Evolutionary conservation across 345 rosid genomes (phyloP), one percentile per base, ranked within the genome.

Genomic region (Ceriops tagal): DNA sequence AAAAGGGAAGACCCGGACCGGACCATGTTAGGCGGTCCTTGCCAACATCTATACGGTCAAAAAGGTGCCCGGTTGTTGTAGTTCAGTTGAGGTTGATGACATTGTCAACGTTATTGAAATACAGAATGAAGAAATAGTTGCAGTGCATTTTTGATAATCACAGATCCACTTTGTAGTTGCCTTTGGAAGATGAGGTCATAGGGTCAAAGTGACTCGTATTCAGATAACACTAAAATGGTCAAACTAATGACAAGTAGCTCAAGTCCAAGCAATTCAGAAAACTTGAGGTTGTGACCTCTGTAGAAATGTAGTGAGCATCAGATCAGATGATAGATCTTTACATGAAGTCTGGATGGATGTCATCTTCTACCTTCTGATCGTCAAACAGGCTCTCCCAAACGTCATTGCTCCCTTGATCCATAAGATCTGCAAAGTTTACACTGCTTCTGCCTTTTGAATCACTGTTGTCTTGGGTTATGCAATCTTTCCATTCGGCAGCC

Each of bases 291-390:
- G 16, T 11, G 49, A 10, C 16, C 16, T 39, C 10, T 39, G 9
- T 55, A 13, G 58, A 22, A 8, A 55, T n/a, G 2, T 56, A 3
- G 16, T 26, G 47, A 55, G 30, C 24, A 15, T 22, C 24, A 56
- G 28, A 24, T 56, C 24, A 24, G 31, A 24, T 56, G 18, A 27
- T 24, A 28, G 11, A 46, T 5, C 2, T 58, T 79, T 73, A 87
- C 73, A 73, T 58, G 72, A 87, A 92, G 72, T 90, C 90, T 51
- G 91, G 95, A 73, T 83, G 93, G 32, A 83, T 73, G 49, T 90
- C 92, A 15, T 92, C 98, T 58, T 90, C 92, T 61, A 88, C 87
- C 39, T 57, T 76, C 56, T 79, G 78, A 43, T 73, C 77, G 4
- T 74, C 61, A 26, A 74, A 26, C 30, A 35, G 26, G 6, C 49